Evolutionary conservation across 1,139 yeast genomes (phyloP).

Genomic region (Blastobotrys serpentis): DNA sequence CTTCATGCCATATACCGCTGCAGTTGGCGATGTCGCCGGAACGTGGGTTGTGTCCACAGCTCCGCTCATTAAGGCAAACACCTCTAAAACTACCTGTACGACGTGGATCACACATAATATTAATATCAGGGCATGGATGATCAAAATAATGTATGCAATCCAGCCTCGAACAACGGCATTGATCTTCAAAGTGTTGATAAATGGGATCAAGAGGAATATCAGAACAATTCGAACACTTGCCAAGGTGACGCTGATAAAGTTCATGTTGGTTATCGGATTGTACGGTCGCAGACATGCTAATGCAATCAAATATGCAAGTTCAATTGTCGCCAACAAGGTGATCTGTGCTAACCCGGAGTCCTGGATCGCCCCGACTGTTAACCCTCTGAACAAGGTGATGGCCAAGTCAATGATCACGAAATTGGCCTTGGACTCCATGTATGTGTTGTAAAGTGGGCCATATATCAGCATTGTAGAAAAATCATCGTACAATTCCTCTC

Average conservation of each 20-base stretch:
- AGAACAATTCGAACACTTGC: slow-evolving; percentile 29
- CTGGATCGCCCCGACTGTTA: slow-evolving; percentile 39
- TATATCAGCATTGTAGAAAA: slow-evolving; percentile 31
- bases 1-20: slow-evolving; percentile 20
- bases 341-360: slow-evolving; percentile 40
- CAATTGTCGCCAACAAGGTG: slow-evolving; percentile 34
- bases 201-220: slow-evolving; percentile 35
- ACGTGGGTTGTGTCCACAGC: slow-evolving; percentile 18
- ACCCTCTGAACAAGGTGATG: slow-evolving; percentile 33
- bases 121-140: slow-evolving; percentile 36
- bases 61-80: slow-evolving; percentile 31
- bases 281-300: slow-evolving; percentile 33
- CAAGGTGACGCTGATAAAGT: slow-evolving; percentile 26
- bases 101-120: slow-evolving; percentile 34
- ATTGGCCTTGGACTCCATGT: slow-evolving; percentile 25
- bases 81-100: slow-evolving; percentile 34
- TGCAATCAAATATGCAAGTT: slow-evolving; percentile 29
- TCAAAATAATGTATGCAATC: slow-evolving; percentile 37
- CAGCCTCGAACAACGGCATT: slow-evolving; percentile 32
- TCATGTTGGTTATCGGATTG: slow-evolving; percentile 36
- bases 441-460: slow-evolving; percentile 37
- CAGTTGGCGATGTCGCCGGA: slow-evolving; percentile 6
- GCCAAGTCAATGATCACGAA: slow-evolving; percentile 29
- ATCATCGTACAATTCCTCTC: slow-evolving; percentile 31
- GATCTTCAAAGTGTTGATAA: slow-evolving; percentile 30